These are phyloP conservation scores for Lodderomyces theae DNA, from an alignment of 1,139 yeast species.

Conservation along the genomic window DNA sequence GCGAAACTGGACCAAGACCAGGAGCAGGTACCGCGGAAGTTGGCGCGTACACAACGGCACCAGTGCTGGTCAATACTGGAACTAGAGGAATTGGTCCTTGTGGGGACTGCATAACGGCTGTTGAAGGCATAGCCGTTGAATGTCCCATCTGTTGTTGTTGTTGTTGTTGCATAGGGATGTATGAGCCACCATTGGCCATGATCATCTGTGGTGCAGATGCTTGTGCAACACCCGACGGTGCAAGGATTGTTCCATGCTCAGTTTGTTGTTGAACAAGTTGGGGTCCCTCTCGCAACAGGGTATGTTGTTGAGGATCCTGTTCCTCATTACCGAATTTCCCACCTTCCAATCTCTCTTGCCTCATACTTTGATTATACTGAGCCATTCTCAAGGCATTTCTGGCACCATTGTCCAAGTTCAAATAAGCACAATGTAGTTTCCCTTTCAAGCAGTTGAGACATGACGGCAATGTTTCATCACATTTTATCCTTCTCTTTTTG, in stretches of 20 bases:
- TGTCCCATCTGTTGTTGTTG: slow-evolving; percentile 7
- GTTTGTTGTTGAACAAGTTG: slow-evolving; percentile 1
- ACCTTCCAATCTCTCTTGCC: slow-evolving; percentile 29
- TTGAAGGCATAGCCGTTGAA: slow-evolving; percentile 4
- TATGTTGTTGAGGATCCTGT: slow-evolving; percentile 4
- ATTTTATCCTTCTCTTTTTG: slow-evolving; percentile 62
- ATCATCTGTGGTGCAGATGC: slow-evolving; percentile 5
- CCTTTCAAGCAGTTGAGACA: slow-evolving; percentile 63
- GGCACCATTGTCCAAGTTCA: slow-evolving; percentile 49
- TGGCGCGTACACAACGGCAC: slow-evolving; percentile 18
- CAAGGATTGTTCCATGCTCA: not conserved
- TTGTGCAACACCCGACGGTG: slow-evolving; percentile 2
- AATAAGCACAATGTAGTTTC: slow-evolving; percentile 53
- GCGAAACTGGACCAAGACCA: slow-evolving; percentile 9
- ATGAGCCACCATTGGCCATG: not conserved
- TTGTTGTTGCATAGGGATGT: slow-evolving; percentile 2
- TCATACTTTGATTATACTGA: slow-evolving; percentile 44
- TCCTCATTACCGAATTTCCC: not conserved
- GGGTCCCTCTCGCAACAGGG: not conserved
- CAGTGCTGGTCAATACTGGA: slow-evolving; percentile 28
- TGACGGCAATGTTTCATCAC: slow-evolving; percentile 63
- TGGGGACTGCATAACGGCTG: slow-evolving; percentile 26
- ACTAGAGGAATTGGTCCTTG: slow-evolving; percentile 32
- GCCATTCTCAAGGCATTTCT: slow-evolving; percentile 52
- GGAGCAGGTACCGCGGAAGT: slow-evolving; percentile 8